Base-by-base conservation (phyloP, 2,329 filamentous ascomycete species). In the Talaromyces rugulosus region DNA sequence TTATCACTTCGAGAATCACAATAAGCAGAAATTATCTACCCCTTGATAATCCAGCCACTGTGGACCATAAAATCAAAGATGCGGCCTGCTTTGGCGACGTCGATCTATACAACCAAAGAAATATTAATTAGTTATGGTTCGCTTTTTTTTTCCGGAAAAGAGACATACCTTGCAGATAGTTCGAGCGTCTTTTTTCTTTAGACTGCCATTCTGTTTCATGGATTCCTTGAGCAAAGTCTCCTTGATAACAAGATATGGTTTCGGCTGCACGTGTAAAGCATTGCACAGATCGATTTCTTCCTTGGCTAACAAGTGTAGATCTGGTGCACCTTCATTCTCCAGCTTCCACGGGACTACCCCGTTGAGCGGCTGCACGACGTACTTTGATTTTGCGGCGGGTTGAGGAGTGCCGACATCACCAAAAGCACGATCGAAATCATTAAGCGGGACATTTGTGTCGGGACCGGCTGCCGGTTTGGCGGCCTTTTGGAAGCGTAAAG, bases 51-150 rank as follows among this genome's bases (percentile, higher is more conserved):
- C 92, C 94, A 98, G 2, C 94, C 95, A 61, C 88, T 88, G 72
- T 92, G 91, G 65, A 96, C 90, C 79, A 97, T 93, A 74, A 97
- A 98, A 75, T 98, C 95, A 77, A 94, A 97, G 62, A 98, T 87
- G 66, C 91, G 85, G 18, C 89, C 88, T 0, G 90, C 89, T 75
- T 97, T 98, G 66, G 90, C 89, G 9, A 87, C 85, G 71, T 98
- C 94, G 58, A 98, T 84, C 73, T 87, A 78, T 60, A 6, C 27
- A 31, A 36, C n/a, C 9, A 16, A 14, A 7, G 12, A 23, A 9
- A 59, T 57, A 67, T 50, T 63, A 61, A 64, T 56, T 63, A 56
- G 4, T 44, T 3, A 11, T 27, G 44, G 11, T 1, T 9, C 11
- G 3, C 9, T 9, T 47, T 9, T 33, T 33, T 33, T 18, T 4